phyloP scores from a whole-genome alignment of 495 filamentous ascomycete species.

The Podospora conica region DNA sequence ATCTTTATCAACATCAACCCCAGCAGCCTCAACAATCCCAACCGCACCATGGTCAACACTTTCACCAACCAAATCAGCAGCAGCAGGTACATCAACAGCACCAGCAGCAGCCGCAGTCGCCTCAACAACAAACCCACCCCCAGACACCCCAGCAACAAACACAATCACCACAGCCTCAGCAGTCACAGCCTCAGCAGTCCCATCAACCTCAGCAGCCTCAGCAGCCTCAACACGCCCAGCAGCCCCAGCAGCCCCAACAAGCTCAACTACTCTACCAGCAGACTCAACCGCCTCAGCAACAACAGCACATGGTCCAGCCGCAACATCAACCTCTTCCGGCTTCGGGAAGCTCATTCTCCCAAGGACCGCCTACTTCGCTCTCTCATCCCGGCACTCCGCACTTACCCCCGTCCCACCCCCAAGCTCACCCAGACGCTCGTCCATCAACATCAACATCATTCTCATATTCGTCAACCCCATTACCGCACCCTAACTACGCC shows the following conservation, averaged over 20 bases:
- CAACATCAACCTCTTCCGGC: constrained; percentile 16
- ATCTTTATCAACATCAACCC: not conserved
- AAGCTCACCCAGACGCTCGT: not conserved
- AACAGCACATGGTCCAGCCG: constrained; percentile 8
- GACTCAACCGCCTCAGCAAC: constrained; percentile 2
- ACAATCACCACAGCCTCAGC: not conserved
- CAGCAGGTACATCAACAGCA: constrained; percentile 7
- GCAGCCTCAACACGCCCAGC: not conserved
- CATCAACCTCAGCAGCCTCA: not conserved
- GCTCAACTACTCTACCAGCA: not conserved
- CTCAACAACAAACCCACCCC: not conserved
- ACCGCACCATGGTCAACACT: constrained; percentile 24
- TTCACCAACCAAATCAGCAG: not conserved
- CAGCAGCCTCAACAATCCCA: constrained; percentile 17
- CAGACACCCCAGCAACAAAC: not conserved
- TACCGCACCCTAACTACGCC: not conserved
- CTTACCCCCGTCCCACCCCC: not conserved
- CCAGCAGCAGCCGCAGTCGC: not conserved
- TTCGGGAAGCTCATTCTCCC: constrained; percentile 20
- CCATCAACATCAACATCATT: not conserved
- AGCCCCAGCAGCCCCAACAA: not conserved
- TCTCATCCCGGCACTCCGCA: not conserved
- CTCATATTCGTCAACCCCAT: not conserved
- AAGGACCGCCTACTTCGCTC: not conserved
- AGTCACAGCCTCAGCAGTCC: not conserved